Conservation (phyloP, 1,139 yeast species). For the Saccharomyces uvarum region DNA sequence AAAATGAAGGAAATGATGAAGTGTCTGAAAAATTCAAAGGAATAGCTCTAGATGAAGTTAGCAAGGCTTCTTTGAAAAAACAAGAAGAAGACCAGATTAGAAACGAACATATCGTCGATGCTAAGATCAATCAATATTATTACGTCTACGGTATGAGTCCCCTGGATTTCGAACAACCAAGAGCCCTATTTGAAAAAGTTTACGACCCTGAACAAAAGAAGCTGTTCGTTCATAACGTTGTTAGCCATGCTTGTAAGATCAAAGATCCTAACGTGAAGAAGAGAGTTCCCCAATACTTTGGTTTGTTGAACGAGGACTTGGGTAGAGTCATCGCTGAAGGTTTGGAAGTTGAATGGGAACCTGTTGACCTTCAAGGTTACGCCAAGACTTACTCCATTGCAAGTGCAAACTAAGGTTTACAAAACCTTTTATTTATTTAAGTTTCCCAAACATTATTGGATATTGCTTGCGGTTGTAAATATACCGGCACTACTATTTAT, state of each 20-base stretch:
- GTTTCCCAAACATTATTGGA: background rate
- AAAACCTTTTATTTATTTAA: background rate
- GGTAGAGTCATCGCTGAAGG: constrained; percentile 36
- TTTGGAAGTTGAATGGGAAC: constrained; percentile 33
- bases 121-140: constrained; percentile 33
- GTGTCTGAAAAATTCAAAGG: constrained; percentile 26
- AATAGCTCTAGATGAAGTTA: constrained; percentile 29
- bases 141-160: constrained; percentile 38
- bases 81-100: constrained; percentile 27
- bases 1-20: constrained; percentile 9
- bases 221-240: constrained; percentile 35
- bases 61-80: constrained; percentile 22
- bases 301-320: constrained; percentile 33
- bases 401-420: background rate
- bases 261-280: constrained; percentile 31
- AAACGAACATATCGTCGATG: constrained; percentile 37
- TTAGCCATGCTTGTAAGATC: constrained; percentile 36
- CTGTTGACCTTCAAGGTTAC: constrained; percentile 30
- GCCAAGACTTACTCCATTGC: constrained; percentile 18
- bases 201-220: constrained; percentile 32
- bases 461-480: background rate
- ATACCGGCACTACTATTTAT: background rate
- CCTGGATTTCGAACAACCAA: constrained; percentile 41
- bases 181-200: constrained; percentile 37
- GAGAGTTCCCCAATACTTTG: constrained; percentile 38